Evolutionary conservation across 2,329 filamentous ascomycete species (phyloP).

Genomic region (Penicillium paneum): DNA sequence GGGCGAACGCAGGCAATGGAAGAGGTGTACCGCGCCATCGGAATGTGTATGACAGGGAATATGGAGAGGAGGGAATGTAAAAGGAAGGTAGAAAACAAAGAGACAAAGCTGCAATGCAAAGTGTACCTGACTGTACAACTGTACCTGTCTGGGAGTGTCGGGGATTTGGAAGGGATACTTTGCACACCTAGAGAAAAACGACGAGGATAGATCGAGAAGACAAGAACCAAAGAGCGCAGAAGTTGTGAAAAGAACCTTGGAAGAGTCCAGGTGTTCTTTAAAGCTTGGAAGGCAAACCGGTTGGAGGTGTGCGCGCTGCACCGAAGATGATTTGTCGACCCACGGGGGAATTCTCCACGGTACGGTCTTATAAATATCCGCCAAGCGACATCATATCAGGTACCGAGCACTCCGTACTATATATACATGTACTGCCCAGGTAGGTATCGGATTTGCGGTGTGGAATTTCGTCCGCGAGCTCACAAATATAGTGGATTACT

Average conservation of each 20-base stretch:
- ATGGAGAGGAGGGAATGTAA: background rate
- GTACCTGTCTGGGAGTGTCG: constrained; percentile 15
- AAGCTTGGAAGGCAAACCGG: constrained; percentile 4
- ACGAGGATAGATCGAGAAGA: background rate
- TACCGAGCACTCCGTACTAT: too few species aligned
- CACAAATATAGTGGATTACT: background rate
- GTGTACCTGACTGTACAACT: constrained; percentile 8
- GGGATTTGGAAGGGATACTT: constrained; percentile 3
- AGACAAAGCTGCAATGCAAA: constrained; percentile 6
- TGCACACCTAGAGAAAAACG: background rate
- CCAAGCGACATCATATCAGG: background rate
- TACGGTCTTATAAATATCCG: constrained; percentile 5
- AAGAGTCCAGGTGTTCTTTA: background rate
- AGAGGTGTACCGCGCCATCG: constrained; percentile 17
- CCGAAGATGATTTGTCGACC: constrained; percentile 25
- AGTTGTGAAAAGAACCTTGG: background rate
- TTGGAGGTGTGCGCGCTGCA: constrained; percentile 16
- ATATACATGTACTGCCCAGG: too few species aligned
- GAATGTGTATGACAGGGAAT: background rate
- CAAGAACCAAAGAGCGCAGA: background rate
- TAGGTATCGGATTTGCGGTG: background rate
- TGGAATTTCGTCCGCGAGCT: background rate
- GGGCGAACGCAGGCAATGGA: constrained; percentile 18
- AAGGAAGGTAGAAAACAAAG: background rate
- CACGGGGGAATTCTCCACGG: constrained; percentile 8